Base-by-base conservation (phyloP, 225 moss, liverwort and hornwort species). In the Sphagnum contortum region DNA sequence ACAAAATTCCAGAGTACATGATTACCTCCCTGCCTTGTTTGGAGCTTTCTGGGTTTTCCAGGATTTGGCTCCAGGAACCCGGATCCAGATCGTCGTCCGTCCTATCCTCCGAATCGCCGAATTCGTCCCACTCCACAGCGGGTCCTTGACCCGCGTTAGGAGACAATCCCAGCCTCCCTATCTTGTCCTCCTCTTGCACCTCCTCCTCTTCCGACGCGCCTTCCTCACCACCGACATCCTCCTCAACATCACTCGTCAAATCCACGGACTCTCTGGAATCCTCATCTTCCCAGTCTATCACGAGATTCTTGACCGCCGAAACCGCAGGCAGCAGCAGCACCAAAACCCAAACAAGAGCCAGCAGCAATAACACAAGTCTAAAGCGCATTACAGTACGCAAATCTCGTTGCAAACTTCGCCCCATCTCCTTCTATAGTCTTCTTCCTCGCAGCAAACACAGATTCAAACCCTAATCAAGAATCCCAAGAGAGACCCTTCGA, bases 51-150 rank as follows among this genome's bases (percentile, higher is more conserved):
- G 80, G 68, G 58, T 77, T 75, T 59, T 84, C 77, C 57, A 91
- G 82, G 9, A 88, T 79, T 67, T 86, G 80, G 67, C 83, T 86
- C 94, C 94, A 94, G 4, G 89, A 87, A n/a, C 94, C 89, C 29
- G 84, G 91, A 68, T 94, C 94, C 70, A 91, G 78, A 66, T 91
- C 91, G 68, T 88, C 89, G 64, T 94, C 94, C 55, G 75, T 79
- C 48, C 66, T 71, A 55, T 88, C 91, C 5, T 77, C 71, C 3
- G 77, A 54, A 44, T 84, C 81, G 45, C 86, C 89, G 58, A 94
- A 94, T 66, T 94, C 94, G 48, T 94, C 94, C 94, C 91, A 94
- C 65, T 88, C 91, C 3, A 75, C 70, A 59, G 71, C 56, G 8
- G 71, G 56, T 51, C 88, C 88, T 45, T 87, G 75, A 45, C 77